Base-by-base conservation (phyloP, 1,284 basidiomycete species). In the Volvariella volvacea region DNA sequence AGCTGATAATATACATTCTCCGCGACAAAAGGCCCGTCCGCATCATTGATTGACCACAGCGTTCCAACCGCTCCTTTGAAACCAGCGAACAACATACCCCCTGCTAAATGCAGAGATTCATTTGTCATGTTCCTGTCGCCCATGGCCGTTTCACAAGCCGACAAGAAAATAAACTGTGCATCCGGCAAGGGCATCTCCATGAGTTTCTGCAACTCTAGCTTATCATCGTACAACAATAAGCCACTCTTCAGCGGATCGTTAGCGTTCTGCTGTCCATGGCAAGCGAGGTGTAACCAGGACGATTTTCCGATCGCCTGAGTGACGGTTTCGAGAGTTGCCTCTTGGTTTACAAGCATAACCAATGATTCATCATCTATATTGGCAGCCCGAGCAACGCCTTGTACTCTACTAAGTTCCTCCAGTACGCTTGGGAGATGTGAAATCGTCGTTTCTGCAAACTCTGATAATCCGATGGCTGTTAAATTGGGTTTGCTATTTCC, bases 111-210 rank as follows among this genome's bases (percentile, higher is more conserved):
- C 28, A 56, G 40, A 0, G 55, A 37, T 45, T 66, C 60, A 22
- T 63, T 56, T 1, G 56, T 43, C 38, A 55, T 38, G 10, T 45
- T 41, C 1, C 42, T 36, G 42, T 59, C 60, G 3, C 58, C 59
- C 50, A 47, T 57, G 1, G 62, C 64, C 7, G 61, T 66, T 40
- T 66, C 50, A 45, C 65, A 67, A 0, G 66, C 66, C 20, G 60
- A 60, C 10, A 66, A 58, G 45, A 62, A 63, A 2, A 56, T 61
- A 42, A 65, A 51, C 33, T 54, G 46, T 7, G 54, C 55, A 12
- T 46, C 15, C 8, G 51, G 48, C 4, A 54, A 44, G 9, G 40
- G 41, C 10, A 41, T 47, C 4, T 49, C 37, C 30, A 57, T 45
- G 10, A 63, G 48, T 10, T 49, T 43, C 21, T 49, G 38, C 12